Percentiles rank a stretch among this genome's conserved stretches.
phyloP scores from a whole-genome alignment of 192 early-diverging fungal genomes.

The Rhizophagus clarus region DNA sequence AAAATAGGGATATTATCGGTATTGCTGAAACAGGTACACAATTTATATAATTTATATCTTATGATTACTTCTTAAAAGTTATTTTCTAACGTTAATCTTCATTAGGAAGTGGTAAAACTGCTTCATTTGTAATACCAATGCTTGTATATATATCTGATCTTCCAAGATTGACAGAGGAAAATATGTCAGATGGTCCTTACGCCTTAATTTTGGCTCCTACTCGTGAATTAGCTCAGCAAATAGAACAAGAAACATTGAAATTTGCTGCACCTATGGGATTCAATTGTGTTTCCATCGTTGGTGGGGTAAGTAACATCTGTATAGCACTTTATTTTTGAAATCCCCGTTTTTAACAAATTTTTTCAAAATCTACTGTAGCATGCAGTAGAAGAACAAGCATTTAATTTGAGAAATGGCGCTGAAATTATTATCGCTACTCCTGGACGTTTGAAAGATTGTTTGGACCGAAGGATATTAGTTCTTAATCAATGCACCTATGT shows the following conservation, averaged over 20 bases:
- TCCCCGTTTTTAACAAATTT: conserved; percentile 13
- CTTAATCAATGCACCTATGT: conserved; percentile 95
- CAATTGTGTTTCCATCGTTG: conserved; percentile 81
- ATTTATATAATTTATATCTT: not conserved
- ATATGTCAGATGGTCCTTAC: conserved; percentile 86
- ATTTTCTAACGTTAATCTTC: not conserved
- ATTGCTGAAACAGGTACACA: conserved; percentile 80
- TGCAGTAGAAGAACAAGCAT: conserved; percentile 84
- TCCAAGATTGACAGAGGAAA: conserved; percentile 76
- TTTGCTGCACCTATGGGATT: conserved; percentile 86
- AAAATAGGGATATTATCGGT: conserved; percentile 88
- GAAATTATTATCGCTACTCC: conserved; percentile 99
- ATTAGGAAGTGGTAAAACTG: conserved; percentile 90
- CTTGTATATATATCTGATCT: conserved; percentile 82
- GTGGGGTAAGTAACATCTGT: conserved; percentile 52
- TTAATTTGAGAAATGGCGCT: conserved; percentile 86
- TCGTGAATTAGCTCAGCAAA: conserved; percentile 96
- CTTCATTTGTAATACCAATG: conserved; percentile 96
- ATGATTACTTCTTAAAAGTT: not conserved
- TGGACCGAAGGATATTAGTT: conserved; percentile 88
- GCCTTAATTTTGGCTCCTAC: conserved; percentile 95
- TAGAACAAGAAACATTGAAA: conserved; percentile 91
- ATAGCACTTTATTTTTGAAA: not conserved
- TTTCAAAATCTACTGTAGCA: conserved; percentile 61
- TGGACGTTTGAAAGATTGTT: conserved; percentile 89